Percentiles rank a stretch among this genome's conserved stretches.
phyloP scores from a whole-genome alignment of 805 yeast genomes.

The Cyberlindnera suaveolens region DNA sequence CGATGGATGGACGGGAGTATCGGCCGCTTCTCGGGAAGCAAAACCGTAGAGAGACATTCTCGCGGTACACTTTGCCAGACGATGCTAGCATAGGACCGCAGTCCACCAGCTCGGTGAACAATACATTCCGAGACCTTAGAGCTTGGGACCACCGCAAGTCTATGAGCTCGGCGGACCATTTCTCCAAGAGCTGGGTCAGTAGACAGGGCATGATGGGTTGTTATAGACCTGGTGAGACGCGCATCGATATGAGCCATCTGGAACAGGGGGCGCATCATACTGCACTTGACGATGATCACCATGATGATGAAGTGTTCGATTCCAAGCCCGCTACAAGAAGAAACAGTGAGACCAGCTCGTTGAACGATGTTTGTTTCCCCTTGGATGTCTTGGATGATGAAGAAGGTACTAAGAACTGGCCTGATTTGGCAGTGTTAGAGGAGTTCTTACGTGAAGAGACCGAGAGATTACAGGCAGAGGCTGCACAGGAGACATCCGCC shows the following conservation, averaged over 20 bases:
- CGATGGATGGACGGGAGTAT: conserved; percentile 1
- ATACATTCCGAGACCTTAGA: conserved; percentile 11
- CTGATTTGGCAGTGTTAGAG: conserved; percentile 68
- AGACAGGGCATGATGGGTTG: conserved; percentile 11
- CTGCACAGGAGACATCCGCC: conserved; percentile 25
- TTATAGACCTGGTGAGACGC: conserved; percentile 2
- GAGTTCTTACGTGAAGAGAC: conserved; percentile 73
- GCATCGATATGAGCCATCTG: conserved; percentile 3
- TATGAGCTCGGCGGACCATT: conserved; percentile 3
- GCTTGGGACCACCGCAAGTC: conserved; percentile 12
- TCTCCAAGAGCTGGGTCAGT: conserved; percentile 12
- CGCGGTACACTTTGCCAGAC: neutral
- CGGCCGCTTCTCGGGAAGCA: conserved; percentile 1
- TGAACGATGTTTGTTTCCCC: conserved; percentile 92
- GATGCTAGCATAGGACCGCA: conserved; percentile 1
- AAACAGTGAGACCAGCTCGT: conserved; percentile 54
- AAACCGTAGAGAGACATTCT: neutral
- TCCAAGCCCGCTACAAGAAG: conserved; percentile 38
- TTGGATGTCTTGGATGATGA: conserved; percentile 29
- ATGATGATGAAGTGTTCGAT: conserved; percentile 26
- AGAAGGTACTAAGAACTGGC: conserved; percentile 53
- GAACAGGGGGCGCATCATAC: conserved; percentile 1
- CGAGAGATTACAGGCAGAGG: conserved; percentile 38
- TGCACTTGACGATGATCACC: conserved; percentile 7
- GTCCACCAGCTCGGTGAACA: neutral